Percentiles rank a stretch among this genome's conserved stretches.
Evolutionary conservation across 495 filamentous ascomycete species (phyloP).

Genomic region (Penicillium soppii): DNA sequence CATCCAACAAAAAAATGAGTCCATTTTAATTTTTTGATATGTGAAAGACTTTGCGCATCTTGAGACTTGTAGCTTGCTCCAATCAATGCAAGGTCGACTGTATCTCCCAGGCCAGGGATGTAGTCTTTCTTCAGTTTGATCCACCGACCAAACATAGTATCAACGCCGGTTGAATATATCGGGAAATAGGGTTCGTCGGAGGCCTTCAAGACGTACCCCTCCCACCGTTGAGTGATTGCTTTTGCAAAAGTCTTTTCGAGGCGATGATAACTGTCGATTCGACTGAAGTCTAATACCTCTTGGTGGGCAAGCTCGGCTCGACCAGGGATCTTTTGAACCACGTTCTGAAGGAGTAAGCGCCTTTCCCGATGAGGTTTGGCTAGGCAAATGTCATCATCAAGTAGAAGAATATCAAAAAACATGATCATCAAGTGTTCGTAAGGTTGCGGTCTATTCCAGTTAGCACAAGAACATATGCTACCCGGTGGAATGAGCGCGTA

Average conservation of each 20-base stretch:
- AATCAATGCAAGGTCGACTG: conserved; percentile 76
- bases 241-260: conserved; percentile 64
- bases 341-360: conserved; percentile 54
- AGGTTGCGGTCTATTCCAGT: conserved; percentile 50
- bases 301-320: conserved; percentile 61
- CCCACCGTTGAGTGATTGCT: conserved; percentile 63
- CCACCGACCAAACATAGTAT: conserved; percentile 48
- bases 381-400: conserved; percentile 68
- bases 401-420: conserved; percentile 73
- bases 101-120: conserved; percentile 74
- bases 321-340: conserved; percentile 57
- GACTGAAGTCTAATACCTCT: conserved; percentile 61
- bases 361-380: conserved; percentile 59
- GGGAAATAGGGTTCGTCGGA: conserved; percentile 75
- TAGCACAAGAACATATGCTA: background rate
- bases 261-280: conserved; percentile 32
- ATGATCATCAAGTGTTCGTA: conserved; percentile 82
- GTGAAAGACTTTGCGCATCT: conserved; percentile 45
- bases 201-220: conserved; percentile 79
- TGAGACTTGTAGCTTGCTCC: conserved; percentile 66
- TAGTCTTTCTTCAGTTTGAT: conserved; percentile 94
- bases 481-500: conserved; percentile 31
- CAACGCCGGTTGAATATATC: conserved; percentile 34
- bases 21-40: conserved; percentile 58
- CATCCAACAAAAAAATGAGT: conserved; percentile 81